A percentile compares a stretch with the other conserved stretches of the same genome.
Evolutionary conservation across 2,329 filamentous ascomycete genomes (phyloP).

Genomic region (Ascochyta rabiei): DNA sequence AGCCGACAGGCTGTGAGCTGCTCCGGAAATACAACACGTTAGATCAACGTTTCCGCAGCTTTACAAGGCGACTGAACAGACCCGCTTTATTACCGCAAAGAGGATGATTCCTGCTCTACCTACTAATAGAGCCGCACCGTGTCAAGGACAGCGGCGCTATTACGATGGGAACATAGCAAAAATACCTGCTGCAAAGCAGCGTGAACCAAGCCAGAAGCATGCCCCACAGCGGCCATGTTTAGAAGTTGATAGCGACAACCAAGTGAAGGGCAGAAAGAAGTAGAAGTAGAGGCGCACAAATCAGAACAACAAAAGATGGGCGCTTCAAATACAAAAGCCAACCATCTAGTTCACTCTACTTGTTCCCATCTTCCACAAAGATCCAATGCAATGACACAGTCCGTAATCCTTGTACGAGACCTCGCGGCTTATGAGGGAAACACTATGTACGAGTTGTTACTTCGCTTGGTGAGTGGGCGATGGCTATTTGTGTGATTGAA

Average conservation of each 20-base stretch:
- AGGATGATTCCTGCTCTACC: neutral
- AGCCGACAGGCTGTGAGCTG: conserved; percentile 26
- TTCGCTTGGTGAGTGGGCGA: too few species aligned
- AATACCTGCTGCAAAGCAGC: neutral
- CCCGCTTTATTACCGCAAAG: neutral
- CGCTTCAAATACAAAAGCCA: neutral
- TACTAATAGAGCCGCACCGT: neutral
- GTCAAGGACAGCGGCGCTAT: neutral
- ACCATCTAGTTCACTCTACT: neutral
- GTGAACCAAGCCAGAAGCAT: neutral
- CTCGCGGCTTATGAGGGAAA: too few species aligned
- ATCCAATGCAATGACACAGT: too few species aligned
- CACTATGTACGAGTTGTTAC: too few species aligned
- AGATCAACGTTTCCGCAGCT: neutral
- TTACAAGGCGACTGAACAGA: neutral
- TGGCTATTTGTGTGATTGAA: too few species aligned
- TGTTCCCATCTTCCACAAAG: neutral
- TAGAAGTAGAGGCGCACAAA: neutral
- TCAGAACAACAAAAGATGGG: neutral
- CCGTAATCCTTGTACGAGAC: too few species aligned
- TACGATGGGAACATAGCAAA: neutral
- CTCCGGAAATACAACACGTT: neutral
- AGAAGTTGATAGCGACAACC: neutral
- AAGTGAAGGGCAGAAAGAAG: neutral
- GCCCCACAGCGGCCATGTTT: neutral